Conservation (phyloP, 2,329 filamentous ascomycete species). For the Trichoderma atroviride region DNA sequence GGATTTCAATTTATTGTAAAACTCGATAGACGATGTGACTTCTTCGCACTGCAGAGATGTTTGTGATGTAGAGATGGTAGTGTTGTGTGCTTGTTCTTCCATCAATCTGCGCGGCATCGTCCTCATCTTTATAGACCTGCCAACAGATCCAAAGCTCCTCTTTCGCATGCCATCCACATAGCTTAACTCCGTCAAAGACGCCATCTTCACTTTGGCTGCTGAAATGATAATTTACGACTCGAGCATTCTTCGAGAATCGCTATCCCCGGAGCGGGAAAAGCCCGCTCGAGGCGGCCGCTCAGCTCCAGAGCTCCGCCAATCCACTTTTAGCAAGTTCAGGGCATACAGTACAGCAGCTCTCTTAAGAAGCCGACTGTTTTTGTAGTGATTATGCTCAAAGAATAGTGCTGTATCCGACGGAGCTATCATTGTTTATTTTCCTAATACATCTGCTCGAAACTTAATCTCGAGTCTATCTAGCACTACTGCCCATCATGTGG, state of each 20-base stretch:
- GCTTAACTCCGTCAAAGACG: slow-evolving; percentile 5
- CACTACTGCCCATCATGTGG: neutral
- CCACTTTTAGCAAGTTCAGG: neutral
- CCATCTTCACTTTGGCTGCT: neutral
- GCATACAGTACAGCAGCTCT: too few relatives aligned
- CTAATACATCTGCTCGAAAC: neutral
- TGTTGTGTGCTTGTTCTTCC: neutral
- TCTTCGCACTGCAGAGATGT: neutral
- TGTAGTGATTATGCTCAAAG: neutral
- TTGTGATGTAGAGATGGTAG: neutral
- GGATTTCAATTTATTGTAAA: neutral
- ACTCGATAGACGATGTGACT: neutral
- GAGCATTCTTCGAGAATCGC: neutral
- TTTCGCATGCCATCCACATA: neutral
- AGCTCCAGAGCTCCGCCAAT: neutral
- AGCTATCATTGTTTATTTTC: neutral
- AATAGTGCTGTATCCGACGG: neutral
- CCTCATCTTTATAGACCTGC: slow-evolving; percentile 15
- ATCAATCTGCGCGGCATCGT: neutral
- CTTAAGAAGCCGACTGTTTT: neutral
- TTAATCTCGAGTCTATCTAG: neutral
- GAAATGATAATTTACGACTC: neutral
- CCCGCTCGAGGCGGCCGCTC: neutral
- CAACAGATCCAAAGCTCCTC: neutral
- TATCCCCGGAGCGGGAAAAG: neutral